These are phyloP conservation scores for Pelargonium australe DNA, from an alignment of 441 rosid genomes.

Conservation along the genomic window DNA sequence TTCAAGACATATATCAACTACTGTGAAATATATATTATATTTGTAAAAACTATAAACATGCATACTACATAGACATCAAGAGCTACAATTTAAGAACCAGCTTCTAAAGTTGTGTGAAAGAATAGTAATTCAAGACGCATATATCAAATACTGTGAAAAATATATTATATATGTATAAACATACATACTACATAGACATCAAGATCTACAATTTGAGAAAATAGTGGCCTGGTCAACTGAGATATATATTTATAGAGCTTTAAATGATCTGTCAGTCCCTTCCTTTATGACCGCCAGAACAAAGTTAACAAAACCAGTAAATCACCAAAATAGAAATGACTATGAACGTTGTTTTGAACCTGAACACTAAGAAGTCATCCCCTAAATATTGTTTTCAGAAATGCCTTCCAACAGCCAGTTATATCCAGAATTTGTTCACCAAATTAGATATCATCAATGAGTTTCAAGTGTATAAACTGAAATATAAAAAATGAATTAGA, in stretches of 20 bases:
- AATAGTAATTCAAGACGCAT: neutral
- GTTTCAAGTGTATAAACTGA: no score
- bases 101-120: neutral
- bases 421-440: no score
- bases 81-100: conserved; percentile 7
- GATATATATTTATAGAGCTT: neutral
- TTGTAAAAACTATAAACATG: neutral
- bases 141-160: neutral
- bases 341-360: no score
- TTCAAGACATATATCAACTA: conserved; percentile 7
- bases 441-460: no score
- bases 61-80: neutral
- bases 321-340: neutral
- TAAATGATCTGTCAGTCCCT: conserved; percentile 2
- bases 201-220: conserved; percentile 7
- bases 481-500: no score
- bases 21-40: neutral
- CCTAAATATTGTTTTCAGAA: no score
- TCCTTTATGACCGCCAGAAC: neutral
- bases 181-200: neutral
- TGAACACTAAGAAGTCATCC: no score
- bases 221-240: neutral
- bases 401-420: no score
- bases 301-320: conserved; percentile 5
- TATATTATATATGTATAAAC: neutral